Base-by-base conservation (phyloP, 106 monocot genomes). In the Narthecium ossifragum region DNA sequence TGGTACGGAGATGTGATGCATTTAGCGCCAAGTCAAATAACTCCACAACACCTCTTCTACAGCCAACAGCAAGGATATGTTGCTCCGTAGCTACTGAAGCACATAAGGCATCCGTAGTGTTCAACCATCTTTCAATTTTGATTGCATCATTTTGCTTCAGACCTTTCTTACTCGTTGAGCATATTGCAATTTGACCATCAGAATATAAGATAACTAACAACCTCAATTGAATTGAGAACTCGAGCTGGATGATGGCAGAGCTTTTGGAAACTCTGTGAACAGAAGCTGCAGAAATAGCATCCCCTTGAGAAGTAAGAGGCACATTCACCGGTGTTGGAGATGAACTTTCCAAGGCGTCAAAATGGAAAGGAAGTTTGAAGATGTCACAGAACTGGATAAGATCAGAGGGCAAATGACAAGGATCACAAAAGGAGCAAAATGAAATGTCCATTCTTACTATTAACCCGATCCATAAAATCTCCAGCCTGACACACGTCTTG, bases 11-110 rank as follows among this genome's bases (percentile, higher is more conserved):
- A 79, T 71, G 80, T 59, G 74, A 43, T 10, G 57, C 56, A 50
- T 53, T 66, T 24, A 88, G 84, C 68, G 84, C 59, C 36, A 98
- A 60, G 65, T 98, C 84, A 75, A 87, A 98, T 53, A 98, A 73
- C 74, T 98, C 98, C 62, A 98, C 87, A 58, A 71, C 64, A 58
- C 98, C 98, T 72, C 76, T 88, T 63, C 69, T 66, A 47, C 84
- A 87, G 48, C 98, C 98, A 77, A 91, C 72, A 70, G 98, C 98
- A 55, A 98, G 80, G 61, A 98, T 81, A 51, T 81, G 86, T 43
- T 98, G 87, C 58, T 98, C 79, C 28, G 91, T 76, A 73, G 98
- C 84, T 31, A 98, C 66, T 30, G 98, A 81, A 75, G 72, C 73
- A 67, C 87, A 91, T 34, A 85, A 74, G 26, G 87, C 98, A 80